Percentiles rank a stretch among this genome's conserved stretches.
These are phyloP conservation scores for Stygiomarasmius scandens DNA, from an alignment of 1,284 basidiomycete genomes.

Conservation along the genomic window DNA sequence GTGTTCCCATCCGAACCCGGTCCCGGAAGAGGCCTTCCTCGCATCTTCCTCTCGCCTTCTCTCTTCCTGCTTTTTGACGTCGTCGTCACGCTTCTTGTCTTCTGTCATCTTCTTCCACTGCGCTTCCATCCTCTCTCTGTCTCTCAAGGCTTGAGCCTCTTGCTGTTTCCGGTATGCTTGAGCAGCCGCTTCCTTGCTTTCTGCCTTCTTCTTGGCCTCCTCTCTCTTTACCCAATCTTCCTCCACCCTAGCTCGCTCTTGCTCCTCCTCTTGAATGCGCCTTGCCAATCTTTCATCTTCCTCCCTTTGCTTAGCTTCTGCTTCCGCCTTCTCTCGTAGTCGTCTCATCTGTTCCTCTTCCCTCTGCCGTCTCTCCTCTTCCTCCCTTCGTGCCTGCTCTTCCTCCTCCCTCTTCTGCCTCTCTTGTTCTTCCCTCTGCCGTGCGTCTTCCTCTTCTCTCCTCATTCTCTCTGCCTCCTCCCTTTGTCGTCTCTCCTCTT, in stretches of 20 bases:
- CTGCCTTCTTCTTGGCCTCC: constrained; percentile 19
- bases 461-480: not conserved
- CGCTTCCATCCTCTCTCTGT: constrained; percentile 8
- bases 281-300: constrained; percentile 5
- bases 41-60: constrained; percentile 45
- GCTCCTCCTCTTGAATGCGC: constrained; percentile 12
- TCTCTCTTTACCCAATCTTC: constrained; percentile 20
- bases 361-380: constrained; percentile 20
- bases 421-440: constrained; percentile 20
- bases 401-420: constrained; percentile 11
- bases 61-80: constrained; percentile 38
- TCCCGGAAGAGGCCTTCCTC: constrained; percentile 29
- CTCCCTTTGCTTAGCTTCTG: constrained; percentile 11
- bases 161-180: not conserved
- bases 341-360: constrained; percentile 11
- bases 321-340: constrained; percentile 17
- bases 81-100: constrained; percentile 12
- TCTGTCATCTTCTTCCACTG: constrained; percentile 21
- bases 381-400: constrained; percentile 20
- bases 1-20: constrained; percentile 19
- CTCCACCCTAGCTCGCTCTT: constrained; percentile 14
- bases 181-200: not conserved
- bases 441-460: not conserved
- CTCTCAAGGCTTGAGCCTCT: not conserved
- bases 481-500: constrained; percentile 8